These are phyloP conservation scores for Polyporus tsugae DNA, from an alignment of 1,284 basidiomycete species.

Conservation along the genomic window DNA sequence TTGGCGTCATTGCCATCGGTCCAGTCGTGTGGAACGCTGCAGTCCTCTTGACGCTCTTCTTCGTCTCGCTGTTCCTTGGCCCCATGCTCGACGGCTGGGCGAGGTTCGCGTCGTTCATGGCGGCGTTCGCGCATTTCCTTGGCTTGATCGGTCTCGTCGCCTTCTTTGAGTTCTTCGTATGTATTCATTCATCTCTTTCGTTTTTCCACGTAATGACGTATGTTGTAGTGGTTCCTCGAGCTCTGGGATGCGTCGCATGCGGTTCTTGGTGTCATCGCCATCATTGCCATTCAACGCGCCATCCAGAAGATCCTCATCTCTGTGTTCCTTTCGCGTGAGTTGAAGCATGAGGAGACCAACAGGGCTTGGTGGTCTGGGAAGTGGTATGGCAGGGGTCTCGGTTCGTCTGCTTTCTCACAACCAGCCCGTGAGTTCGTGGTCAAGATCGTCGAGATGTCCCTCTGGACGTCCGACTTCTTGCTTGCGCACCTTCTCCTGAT, in stretches of 20 bases:
- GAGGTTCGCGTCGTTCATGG: conserved; percentile 91
- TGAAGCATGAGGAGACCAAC: conserved; percentile 97
- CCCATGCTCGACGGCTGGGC: conserved; percentile 89
- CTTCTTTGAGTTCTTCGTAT: conserved; percentile 95
- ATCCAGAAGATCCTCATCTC: conserved; percentile 94
- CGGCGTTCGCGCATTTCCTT: conserved; percentile 85
- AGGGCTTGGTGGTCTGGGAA: conserved; percentile 99
- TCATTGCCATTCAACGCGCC: conserved; percentile 89
- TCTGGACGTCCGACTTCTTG: conserved; percentile 93
- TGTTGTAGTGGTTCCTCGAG: conserved; percentile 90
- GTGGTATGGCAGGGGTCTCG: conserved; percentile 94
- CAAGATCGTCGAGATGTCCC: conserved; percentile 96
- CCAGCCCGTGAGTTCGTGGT: conserved; percentile 96
- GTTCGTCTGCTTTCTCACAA: conserved; percentile 89
- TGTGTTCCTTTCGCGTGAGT: conserved; percentile 92
- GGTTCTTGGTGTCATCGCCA: conserved; percentile 86
- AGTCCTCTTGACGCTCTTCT: conserved; percentile 87
- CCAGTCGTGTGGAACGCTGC: conserved; percentile 97
- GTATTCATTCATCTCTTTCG: conserved; percentile 45
- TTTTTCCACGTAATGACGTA: conserved; percentile 5
- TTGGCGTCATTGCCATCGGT: conserved; percentile 90
- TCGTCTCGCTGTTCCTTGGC: conserved; percentile 91
- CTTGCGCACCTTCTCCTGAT: conserved; percentile 86
- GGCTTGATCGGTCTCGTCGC: conserved; percentile 83
- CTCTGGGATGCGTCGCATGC: conserved; percentile 96